Base-by-base conservation (phyloP, 2,329 filamentous ascomycete genomes). In the Camptophora hylomeconis region DNA sequence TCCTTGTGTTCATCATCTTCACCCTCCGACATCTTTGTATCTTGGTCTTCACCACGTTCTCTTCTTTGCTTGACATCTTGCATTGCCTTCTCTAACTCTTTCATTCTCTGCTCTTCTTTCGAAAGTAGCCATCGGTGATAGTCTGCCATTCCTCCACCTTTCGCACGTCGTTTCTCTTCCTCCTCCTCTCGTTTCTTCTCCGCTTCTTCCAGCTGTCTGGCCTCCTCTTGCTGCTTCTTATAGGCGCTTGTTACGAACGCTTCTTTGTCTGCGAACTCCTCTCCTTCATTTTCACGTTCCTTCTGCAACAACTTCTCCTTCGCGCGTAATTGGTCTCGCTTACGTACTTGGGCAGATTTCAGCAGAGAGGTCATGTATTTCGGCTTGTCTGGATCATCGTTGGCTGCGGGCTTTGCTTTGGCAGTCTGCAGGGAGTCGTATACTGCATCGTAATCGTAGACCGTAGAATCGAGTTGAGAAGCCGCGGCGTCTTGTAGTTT, bases 191-290 rank as follows among this genome's bases (percentile, higher is more conserved):
- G 57, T 33, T 49, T 53, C 43, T 59, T 61, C 45, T 75, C 72
- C 36, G 73, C 71, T 31, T 65, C 69, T 41, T 76, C 70, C 12
- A 70, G 45, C 33, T 54, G 53, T 32, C 60, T 56, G 35, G 68
- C 54, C 46, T 76, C 72, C 44, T 67, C 70, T 46, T 76, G 71
- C 45, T 76, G 72, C 36, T 60, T 57, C 49, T 74, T 75, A 50
- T 77, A 77, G 19, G 72, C 72, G 1, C 60, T 58, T 2, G 72
- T 77, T 22, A 77, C 72, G 37, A 77, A 77, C 45, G 68, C 74
- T 49, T 77, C 72, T 46, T 75, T 76, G 42, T 75, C 72, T 0
- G 63, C 69, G 35, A 72, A 76, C 36, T 72, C 69, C 26, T 76
- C 72, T n/a, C 72, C 72, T 44, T 77, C 72, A 0, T 63, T 65